Evolutionary conservation across 306 rosid genomes (phyloP).

Genomic region (Quercus berberidifolia): DNA sequence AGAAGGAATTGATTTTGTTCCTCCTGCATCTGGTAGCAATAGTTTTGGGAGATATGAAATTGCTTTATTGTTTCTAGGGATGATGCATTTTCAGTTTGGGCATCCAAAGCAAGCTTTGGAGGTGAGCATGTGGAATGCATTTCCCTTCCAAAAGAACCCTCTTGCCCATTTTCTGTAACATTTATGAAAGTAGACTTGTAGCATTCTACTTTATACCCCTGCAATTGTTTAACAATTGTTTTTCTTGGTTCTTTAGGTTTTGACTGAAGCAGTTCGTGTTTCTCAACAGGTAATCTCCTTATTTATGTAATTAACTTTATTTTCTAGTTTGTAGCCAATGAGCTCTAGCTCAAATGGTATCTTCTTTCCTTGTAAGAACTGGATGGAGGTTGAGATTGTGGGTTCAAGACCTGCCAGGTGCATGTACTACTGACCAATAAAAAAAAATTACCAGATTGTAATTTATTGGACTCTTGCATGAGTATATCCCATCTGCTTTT

Average conservation of each 20-base stretch:
- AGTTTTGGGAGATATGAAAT: slow-evolving; percentile 83
- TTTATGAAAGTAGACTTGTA: neutral
- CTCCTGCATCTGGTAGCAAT: slow-evolving; percentile 57
- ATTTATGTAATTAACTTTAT: neutral
- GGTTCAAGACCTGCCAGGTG: too few relatives aligned
- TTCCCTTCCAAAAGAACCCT: slow-evolving; percentile 4
- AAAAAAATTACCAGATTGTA: neutral
- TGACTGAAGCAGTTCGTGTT: slow-evolving; percentile 90
- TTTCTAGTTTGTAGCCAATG: slow-evolving; percentile 11
- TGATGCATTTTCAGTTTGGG: slow-evolving; percentile 97
- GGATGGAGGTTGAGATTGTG: too few relatives aligned
- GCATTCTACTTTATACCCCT: neutral
- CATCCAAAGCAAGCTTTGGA: slow-evolving; percentile 94
- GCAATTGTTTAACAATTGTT: slow-evolving; percentile 6
- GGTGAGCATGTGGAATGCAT: slow-evolving; percentile 42
- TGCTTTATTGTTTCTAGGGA: slow-evolving; percentile 82
- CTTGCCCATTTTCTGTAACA: neutral
- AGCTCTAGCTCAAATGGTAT: neutral
- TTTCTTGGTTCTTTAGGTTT: slow-evolving; percentile 56
- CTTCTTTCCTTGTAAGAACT: too few relatives aligned
- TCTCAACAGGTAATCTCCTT: slow-evolving; percentile 76
- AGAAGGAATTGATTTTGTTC: slow-evolving; percentile 83
- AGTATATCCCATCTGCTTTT: neutral
- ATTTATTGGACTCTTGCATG: neutral
- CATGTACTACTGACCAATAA: too few relatives aligned